A percentile compares a stretch with the other conserved stretches of the same genome.
Evolutionary conservation across 2,329 filamentous ascomycete species (phyloP).

Genomic region (Verticillium dahliae): DNA sequence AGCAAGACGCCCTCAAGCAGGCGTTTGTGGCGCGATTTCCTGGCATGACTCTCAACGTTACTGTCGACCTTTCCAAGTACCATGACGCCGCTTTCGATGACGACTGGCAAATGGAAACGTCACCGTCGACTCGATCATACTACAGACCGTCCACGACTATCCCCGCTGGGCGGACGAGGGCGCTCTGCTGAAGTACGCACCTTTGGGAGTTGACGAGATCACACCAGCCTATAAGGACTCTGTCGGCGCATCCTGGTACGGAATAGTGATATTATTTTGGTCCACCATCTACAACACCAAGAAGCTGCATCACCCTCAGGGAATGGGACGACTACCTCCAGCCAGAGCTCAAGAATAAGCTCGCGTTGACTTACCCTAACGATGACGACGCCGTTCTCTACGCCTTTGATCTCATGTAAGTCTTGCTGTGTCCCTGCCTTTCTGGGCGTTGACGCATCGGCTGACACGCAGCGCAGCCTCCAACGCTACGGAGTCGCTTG

Average conservation of each 20-base stretch:
- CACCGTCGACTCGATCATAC: conserved; percentile 36
- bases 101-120: conserved; percentile 29
- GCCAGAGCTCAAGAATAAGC: conserved; percentile 45
- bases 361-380: conserved; percentile 49
- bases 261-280: conserved; percentile 31
- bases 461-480: conserved; percentile 17
- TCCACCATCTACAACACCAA: conserved; percentile 27
- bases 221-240: conserved; percentile 32
- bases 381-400: conserved; percentile 51
- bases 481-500: conserved; percentile 34
- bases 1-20: conserved; percentile 30
- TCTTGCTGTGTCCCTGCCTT: not conserved
- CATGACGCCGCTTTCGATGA: conserved; percentile 40
- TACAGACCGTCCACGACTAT: conserved; percentile 47
- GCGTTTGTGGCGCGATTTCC: conserved; percentile 41
- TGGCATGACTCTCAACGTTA: conserved; percentile 43
- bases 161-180: conserved; percentile 42
- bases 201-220: conserved; percentile 36
- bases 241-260: conserved; percentile 32
- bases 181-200: conserved; percentile 41
- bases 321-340: conserved; percentile 36
- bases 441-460: not conserved
- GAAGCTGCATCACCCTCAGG: conserved; percentile 24
- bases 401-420: conserved; percentile 41
- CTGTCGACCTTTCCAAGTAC: conserved; percentile 50